Conservation (phyloP, 129 eudicot genomes). For the sunflower (Helianthus annuus) region HanXRQr2.0-SUNRISE NC_035433.2:73011569-73012068, state of each 20-base stretch:
- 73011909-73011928: too few relatives aligned
- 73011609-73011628: conserved; percentile 31
- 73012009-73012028: too few relatives aligned
- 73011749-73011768: not conserved
- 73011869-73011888: too few relatives aligned
- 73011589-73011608: conserved; percentile 20
- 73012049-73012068: too few relatives aligned
- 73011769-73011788: not conserved
- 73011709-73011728: conserved; percentile 29
- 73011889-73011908: too few relatives aligned
- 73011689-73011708: conserved; percentile 26
- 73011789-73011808: not conserved
- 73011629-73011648: conserved; percentile 41
- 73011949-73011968: too few relatives aligned
- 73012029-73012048: too few relatives aligned
- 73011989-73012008: too few relatives aligned
- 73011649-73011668: conserved; percentile 38
- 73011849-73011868: too few relatives aligned
- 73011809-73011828: not conserved
- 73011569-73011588: conserved; percentile 6
- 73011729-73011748: conserved; percentile 13
- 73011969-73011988: too few relatives aligned
- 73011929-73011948: too few relatives aligned
- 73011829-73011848: not conserved
- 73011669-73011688: conserved; percentile 19